Evolutionary conservation across 139 green algal species (phyloP).

Genomic region (Chlorella sorokiniana): DNA sequence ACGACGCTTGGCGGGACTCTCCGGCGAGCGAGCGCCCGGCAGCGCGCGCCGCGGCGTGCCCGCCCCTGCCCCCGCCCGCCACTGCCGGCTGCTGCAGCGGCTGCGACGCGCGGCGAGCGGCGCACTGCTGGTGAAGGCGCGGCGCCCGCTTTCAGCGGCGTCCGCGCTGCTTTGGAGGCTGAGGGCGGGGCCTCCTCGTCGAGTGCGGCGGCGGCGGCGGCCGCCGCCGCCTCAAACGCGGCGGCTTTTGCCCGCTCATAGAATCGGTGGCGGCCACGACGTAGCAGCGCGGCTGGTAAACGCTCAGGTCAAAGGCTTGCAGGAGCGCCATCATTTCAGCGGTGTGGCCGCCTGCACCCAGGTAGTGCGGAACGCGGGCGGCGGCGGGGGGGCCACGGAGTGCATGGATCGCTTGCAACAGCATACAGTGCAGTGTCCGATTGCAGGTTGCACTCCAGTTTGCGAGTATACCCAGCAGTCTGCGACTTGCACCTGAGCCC

Average conservation of each 20-base stretch:
- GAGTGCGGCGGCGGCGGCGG: background rate
- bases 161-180: background rate
- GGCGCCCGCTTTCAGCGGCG: background rate
- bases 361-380: background rate
- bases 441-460: background rate
- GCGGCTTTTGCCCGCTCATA: constrained; percentile 68
- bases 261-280: constrained; percentile 75
- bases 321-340: constrained; percentile 89
- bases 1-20: constrained; percentile 16
- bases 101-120: constrained; percentile 13
- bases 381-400: background rate
- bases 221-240: constrained; percentile 35
- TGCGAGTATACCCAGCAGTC: background rate
- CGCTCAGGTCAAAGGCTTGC: constrained; percentile 50
- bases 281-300: constrained; percentile 74
- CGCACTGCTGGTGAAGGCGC: background rate
- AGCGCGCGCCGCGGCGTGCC: background rate
- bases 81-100: background rate
- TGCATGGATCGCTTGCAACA: background rate
- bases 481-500: constrained; percentile 66
- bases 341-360: constrained; percentile 83
- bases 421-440: background rate
- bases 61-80: background rate
- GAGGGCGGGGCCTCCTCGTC: constrained; percentile 11
- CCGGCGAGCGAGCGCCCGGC: background rate